phyloP scores from a whole-genome alignment of 129 eudicot species.

The Pittosporum tobira region DNA sequence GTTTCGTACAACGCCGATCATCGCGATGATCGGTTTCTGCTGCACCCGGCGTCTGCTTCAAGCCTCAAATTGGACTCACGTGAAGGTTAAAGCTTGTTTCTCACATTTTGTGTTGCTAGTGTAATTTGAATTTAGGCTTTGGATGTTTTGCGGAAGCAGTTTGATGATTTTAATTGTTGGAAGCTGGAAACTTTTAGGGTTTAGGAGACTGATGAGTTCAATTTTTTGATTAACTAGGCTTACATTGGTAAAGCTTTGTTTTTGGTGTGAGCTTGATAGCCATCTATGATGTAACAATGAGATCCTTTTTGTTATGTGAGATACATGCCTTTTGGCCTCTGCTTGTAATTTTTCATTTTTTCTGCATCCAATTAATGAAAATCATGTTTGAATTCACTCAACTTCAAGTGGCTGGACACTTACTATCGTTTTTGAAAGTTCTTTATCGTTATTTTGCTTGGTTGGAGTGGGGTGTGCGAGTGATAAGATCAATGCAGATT shows the following conservation, averaged over 20 bases:
- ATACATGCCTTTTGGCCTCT: no score
- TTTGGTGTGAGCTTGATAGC: no score
- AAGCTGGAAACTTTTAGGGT: slow-evolving; percentile 21
- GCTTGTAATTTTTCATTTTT: no score
- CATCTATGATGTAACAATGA: no score
- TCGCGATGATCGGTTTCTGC: slow-evolving; percentile 42
- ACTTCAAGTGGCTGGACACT: no score
- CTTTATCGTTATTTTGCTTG: no score
- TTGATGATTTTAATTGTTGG: slow-evolving; percentile 2
- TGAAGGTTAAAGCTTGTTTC: slow-evolving; percentile 41
- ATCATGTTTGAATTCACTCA: no score
- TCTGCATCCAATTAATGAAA: no score
- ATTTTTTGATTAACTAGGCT: neutral
- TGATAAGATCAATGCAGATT: no score
- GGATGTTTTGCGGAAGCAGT: slow-evolving; percentile 3
- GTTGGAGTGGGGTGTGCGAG: no score
- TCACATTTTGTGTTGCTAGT: neutral
- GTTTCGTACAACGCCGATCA: slow-evolving; percentile 50
- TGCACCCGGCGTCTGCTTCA: slow-evolving; percentile 31
- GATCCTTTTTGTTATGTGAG: no score
- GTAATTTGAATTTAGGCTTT: slow-evolving; percentile 3
- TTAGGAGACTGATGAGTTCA: slow-evolving; percentile 4
- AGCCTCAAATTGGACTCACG: slow-evolving; percentile 32
- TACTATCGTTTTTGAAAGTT: no score
- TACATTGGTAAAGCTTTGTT: neutral